Conservation (phyloP, 345 rosid species). For the Balakata baccata region DNA sequence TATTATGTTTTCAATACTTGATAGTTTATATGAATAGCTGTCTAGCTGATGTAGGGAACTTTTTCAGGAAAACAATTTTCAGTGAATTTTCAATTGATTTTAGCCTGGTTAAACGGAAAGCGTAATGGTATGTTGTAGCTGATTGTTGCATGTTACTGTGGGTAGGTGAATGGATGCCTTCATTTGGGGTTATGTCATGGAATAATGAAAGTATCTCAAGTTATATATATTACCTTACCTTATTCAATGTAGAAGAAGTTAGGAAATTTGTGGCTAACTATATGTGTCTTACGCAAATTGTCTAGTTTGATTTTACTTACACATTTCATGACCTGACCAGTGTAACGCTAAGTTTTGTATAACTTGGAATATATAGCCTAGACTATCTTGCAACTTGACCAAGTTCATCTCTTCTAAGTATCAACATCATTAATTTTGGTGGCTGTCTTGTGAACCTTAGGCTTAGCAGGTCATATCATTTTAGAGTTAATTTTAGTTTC, state of each 20-base stretch:
- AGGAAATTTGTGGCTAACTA: no score
- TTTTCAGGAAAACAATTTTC: neutral
- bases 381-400: neutral
- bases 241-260: neutral
- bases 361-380: conserved; percentile 4
- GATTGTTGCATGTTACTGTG: neutral
- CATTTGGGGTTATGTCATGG: neutral
- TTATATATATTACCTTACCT: neutral
- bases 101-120: neutral
- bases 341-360: neutral
- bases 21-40: neutral
- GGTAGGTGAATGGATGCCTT: neutral
- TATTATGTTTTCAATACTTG: neutral
- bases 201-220: neutral
- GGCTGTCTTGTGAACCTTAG: neutral
- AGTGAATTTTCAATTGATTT: neutral
- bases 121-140: neutral
- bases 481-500: neutral
- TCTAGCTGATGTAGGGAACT: neutral
- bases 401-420: neutral
- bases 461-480: neutral
- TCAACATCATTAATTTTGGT: neutral
- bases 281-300: no score
- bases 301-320: neutral
- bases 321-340: neutral